Conservation (phyloP, 345 rosid species). For the Theobroma cacao region DNA sequence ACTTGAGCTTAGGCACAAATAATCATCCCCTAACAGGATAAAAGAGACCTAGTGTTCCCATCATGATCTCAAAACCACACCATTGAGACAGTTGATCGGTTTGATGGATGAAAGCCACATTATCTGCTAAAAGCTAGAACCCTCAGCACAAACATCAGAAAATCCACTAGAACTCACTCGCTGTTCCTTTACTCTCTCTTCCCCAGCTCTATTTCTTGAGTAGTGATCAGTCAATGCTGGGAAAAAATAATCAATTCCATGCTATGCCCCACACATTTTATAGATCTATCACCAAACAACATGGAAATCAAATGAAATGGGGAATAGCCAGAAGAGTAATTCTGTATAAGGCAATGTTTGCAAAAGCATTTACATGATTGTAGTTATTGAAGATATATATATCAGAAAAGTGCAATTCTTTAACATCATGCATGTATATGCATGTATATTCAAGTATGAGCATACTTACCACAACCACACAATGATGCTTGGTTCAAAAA, state of each 20-base stretch:
- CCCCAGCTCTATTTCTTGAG: neutral
- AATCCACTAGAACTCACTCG: neutral
- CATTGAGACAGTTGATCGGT: neutral
- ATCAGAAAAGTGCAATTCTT: neutral
- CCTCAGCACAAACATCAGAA: neutral
- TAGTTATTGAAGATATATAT: neutral
- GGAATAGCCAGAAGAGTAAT: neutral
- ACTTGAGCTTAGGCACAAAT: neutral
- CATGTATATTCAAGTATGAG: neutral
- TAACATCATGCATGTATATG: neutral
- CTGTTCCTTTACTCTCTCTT: neutral
- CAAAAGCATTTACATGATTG: neutral
- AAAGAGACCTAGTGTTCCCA: neutral
- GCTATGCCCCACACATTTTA: neutral
- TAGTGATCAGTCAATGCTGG: neutral
- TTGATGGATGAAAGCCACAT: neutral
- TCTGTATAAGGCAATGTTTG: neutral
- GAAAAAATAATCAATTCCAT: neutral
- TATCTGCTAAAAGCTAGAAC: neutral
- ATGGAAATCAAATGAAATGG: neutral
- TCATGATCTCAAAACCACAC: neutral
- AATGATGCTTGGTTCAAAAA: neutral
- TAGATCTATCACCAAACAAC: neutral
- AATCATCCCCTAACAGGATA: neutral
- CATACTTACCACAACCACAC: neutral